Evolutionary conservation across 768 basidiomycete species (phyloP), one percentile per base, ranked within the genome.

Genomic region (Suillus ampliporus): DNA sequence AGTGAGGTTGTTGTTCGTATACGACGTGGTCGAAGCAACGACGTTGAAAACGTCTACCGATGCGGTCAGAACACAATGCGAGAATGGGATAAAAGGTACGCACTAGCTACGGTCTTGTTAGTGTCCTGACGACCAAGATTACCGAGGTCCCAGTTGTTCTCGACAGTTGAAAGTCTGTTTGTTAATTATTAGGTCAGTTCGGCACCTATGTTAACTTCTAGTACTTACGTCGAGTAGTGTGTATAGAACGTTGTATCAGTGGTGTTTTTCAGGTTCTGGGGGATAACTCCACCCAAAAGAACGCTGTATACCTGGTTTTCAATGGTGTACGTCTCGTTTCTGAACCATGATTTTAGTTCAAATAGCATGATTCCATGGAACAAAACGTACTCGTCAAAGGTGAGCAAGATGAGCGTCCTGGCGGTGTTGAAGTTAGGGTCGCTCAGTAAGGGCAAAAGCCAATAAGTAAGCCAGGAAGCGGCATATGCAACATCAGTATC

Each of bases 91-190:
- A 4, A 3, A 40, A 7, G 19, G 5, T 52, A 51, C 35, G 47
- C 28, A 68, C 69, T 73, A 34, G 62, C n/a, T 31, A 69, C 60
- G 10, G 66, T 81, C 76, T 78, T 75, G 73, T 86, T 86, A 51
- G 82, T 83, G 67, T 88, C 86, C 40, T 78, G 76, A 43, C 87
- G 82, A 21, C 87, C 88, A 26, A 89, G 84, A 13, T 83, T 85
- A 41, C 81, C 81, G 37, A 89, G 83, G 6, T 74, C 74, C 87
- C 88, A 89, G 75, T 89, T 89, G 38, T 80, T 79, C 73, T 88
- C 71, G 31, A 87, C 79, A 23, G 87, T 85, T 14, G 82, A 80
- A 56, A 88, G 76, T 35, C 74, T 74, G 7, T 46, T n/a, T 10
- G 31, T 43, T 15, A 35, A 19, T 41, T 11, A n/a, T n/a, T n/a